Base-by-base conservation (phyloP, 1,139 yeast genomes). In the Pichiaceae sp. region DNA sequence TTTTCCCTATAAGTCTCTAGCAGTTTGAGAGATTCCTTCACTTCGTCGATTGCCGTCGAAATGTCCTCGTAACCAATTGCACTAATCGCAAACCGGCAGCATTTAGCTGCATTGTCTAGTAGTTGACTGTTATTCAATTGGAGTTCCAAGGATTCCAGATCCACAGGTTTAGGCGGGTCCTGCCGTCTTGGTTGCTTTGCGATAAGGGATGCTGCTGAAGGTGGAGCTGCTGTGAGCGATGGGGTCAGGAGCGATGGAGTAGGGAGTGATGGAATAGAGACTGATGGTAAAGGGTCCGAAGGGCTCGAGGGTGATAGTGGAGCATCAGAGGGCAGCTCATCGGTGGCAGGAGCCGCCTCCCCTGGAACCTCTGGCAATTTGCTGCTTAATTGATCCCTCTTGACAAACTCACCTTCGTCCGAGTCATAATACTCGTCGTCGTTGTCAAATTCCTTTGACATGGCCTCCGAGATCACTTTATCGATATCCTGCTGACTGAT, bases 11-110 rank as follows among this genome's bases (percentile, higher is more conserved):
- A 47, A 5, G 21, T 25, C 14, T 44, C 37, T 4, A 50, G 33
- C 7, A 49, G 29, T 3, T 34, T 37, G 5, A 49, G 31, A 1
- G 56, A 52, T 18, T 43, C 48, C 17, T 40, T 36, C 20, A 52
- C 30, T 33, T 52, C 53, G 4, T 28, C 20, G 4, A 48, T 14
- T 1, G 61, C 62, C 2, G 62, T 58, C 11, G 37, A 43, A 7
- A 47, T 38, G 31, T 58, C 62, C 40, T 57, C 62, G 36, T 57
- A 56, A 35, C 50, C 51, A 21, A 58, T 46, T 6, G 62, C 60
- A 17, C 60, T 54, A 15, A 57, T 47, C 17, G 61, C 62, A 37
- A 54, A 57, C 31, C 50, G 53, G 33, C 61, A 59, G 30, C 55
- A 56, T 33, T 56, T 57, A 29, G 39, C 18, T 1, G 56, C 55